These are phyloP conservation scores for Nannizzia gypsea DNA, from an alignment of 2,329 filamentous ascomycete genomes.

Conservation along the genomic window DNA sequence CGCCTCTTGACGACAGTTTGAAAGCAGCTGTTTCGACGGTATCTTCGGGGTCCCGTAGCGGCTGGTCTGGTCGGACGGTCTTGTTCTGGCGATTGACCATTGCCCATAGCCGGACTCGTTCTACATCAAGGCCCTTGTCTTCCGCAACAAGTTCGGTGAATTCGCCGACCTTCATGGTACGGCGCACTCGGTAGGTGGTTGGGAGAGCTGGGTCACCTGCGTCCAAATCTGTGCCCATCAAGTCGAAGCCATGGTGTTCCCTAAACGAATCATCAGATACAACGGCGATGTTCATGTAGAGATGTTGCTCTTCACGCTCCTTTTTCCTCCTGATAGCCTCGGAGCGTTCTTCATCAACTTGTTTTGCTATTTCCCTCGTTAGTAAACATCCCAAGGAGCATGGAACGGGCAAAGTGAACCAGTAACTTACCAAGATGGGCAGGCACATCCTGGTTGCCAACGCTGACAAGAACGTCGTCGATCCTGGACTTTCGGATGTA, in stretches of 20 bases:
- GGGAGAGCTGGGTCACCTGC: conserved; percentile 57
- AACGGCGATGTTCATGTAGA: conserved; percentile 77
- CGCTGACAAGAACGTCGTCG: conserved; percentile 68
- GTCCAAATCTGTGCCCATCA: conserved; percentile 56
- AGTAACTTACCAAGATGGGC: conserved; percentile 57
- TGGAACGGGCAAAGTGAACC: neutral
- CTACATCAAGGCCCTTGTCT: conserved; percentile 56
- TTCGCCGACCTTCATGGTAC: conserved; percentile 63
- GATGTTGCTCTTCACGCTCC: conserved; percentile 85
- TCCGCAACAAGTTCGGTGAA: conserved; percentile 59
- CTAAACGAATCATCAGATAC: conserved; percentile 73
- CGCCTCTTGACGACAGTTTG: conserved; percentile 57
- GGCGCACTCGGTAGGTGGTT: conserved; percentile 59
- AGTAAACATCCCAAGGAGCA: conserved; percentile 12
- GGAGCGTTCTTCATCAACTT: conserved; percentile 70
- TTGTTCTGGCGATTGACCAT: conserved; percentile 99
- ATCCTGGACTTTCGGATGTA: conserved; percentile 81
- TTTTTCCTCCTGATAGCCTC: conserved; percentile 65
- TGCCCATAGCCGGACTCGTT: conserved; percentile 72
- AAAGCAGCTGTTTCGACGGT: conserved; percentile 63
- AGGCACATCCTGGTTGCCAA: conserved; percentile 68
- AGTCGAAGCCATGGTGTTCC: conserved; percentile 70
- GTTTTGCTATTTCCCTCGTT: conserved; percentile 43
- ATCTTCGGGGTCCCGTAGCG: conserved; percentile 64
- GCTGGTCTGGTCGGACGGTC: conserved; percentile 80